These are phyloP conservation scores for Sonneratia caseolaris DNA, from an alignment of 345 rosid species.

Conservation along the genomic window DNA sequence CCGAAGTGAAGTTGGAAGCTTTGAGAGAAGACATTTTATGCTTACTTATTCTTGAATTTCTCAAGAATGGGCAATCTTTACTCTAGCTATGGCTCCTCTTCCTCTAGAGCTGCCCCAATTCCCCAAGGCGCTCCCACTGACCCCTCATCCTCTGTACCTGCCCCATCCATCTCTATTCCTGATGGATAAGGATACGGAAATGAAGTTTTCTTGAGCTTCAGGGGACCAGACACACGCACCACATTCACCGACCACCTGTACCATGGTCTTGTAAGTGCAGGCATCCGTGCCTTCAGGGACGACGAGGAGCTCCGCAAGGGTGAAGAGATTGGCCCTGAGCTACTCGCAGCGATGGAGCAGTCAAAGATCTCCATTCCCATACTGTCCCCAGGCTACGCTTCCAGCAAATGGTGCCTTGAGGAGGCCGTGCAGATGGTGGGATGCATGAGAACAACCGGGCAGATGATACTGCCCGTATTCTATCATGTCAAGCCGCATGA, in stretches of 20 bases:
- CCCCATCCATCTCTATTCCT: background rate
- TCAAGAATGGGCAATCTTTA: too few species aligned
- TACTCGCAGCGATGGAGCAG: background rate
- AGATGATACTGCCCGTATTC: background rate
- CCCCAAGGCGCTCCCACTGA: background rate
- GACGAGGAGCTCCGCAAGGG: background rate
- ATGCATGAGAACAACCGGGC: background rate
- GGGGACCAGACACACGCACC: background rate
- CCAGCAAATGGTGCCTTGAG: conserved; percentile 1
- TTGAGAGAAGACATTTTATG: too few species aligned
- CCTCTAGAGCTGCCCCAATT: too few species aligned
- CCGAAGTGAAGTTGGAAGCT: too few species aligned
- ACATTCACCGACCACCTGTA: conserved; percentile 1
- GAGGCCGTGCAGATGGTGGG: background rate
- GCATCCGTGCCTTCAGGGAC: background rate
- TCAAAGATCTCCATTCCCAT: conserved; percentile 1
- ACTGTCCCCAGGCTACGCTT: background rate
- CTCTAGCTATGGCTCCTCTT: too few species aligned
- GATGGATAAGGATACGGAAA: background rate
- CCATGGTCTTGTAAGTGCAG: background rate
- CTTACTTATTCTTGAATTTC: too few species aligned
- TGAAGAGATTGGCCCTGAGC: background rate
- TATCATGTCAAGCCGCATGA: background rate
- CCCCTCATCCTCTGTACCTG: background rate
- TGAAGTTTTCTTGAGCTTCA: background rate